phyloP scores from a whole-genome alignment of 345 rosid species.

The Jatropha curcas region DNA sequence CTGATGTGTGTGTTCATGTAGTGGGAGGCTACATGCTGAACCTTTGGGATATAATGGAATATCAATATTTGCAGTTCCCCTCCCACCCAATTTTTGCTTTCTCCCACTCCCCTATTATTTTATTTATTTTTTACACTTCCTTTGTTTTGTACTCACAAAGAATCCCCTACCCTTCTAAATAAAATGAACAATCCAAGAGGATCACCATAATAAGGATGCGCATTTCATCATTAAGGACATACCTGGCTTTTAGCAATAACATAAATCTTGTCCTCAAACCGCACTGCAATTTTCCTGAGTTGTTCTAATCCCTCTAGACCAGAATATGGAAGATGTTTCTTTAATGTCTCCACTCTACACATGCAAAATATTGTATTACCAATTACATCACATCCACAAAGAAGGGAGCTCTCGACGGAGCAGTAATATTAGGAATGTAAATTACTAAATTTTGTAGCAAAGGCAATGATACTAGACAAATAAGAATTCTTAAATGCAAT shows the following conservation, averaged over 20 bases:
- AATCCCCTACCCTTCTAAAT: neutral
- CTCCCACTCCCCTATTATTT: neutral
- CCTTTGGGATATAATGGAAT: neutral
- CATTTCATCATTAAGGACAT: neutral
- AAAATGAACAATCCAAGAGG: neutral
- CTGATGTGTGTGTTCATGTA: too few relatives aligned
- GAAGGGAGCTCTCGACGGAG: neutral
- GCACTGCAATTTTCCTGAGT: slow-evolving; percentile 53
- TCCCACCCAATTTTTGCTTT: too few relatives aligned
- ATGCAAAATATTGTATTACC: neutral
- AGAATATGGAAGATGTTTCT: slow-evolving; percentile 18
- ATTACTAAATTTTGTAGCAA: neutral
- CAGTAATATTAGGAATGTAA: neutral
- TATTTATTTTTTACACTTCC: neutral
- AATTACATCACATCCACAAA: neutral
- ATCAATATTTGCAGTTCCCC: neutral
- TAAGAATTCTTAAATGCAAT: too few relatives aligned
- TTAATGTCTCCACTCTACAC: slow-evolving; percentile 22
- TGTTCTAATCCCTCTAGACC: slow-evolving; percentile 18
- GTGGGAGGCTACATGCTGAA: neutral
- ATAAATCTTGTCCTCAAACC: slow-evolving; percentile 81
- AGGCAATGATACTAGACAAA: neutral
- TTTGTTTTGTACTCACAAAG: neutral
- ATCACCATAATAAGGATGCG: neutral
- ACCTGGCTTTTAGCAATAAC: slow-evolving; percentile 71